These are phyloP conservation scores for Bryoerythrophyllum caledonicum DNA, from an alignment of 225 moss, liverwort and hornwort species.

Conservation along the genomic window DNA sequence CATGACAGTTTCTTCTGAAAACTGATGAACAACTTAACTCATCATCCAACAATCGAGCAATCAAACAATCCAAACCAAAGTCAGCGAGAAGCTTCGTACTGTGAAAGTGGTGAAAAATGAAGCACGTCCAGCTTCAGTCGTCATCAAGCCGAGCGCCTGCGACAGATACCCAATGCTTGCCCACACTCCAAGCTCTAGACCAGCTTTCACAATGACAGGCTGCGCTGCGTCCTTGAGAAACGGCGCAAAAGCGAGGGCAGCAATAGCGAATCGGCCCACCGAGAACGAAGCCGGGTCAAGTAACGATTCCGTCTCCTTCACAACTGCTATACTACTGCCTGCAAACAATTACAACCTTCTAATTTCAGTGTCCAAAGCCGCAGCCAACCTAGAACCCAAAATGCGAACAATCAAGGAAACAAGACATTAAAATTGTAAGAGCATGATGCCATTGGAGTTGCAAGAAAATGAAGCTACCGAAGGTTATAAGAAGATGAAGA, in stretches of 20 bases:
- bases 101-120: slow-evolving; percentile 91
- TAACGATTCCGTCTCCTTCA: slow-evolving; percentile 57
- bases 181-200: slow-evolving; percentile 78
- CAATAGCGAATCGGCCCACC: slow-evolving; percentile 69
- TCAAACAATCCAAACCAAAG: neutral
- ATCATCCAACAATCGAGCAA: too few species aligned
- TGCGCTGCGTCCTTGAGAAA: slow-evolving; percentile 54
- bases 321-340: slow-evolving; percentile 76
- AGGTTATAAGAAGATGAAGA: too few species aligned
- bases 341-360: slow-evolving; percentile 20
- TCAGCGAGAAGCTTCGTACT: slow-evolving; percentile 29
- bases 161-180: slow-evolving; percentile 73
- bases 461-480: too few species aligned
- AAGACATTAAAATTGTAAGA: neutral
- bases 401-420: neutral
- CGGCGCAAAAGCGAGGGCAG: slow-evolving; percentile 71
- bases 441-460: too few species aligned
- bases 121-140: slow-evolving; percentile 79
- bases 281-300: slow-evolving; percentile 77
- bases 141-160: slow-evolving; percentile 74
- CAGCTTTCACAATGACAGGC: slow-evolving; percentile 46
- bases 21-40: too few species aligned
- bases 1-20: too few species aligned
- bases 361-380: slow-evolving; percentile 4
- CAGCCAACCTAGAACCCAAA: neutral